Evolutionary conservation across 2,329 filamentous ascomycete species (phyloP).

Genomic region (Aspergillus felis): DNA sequence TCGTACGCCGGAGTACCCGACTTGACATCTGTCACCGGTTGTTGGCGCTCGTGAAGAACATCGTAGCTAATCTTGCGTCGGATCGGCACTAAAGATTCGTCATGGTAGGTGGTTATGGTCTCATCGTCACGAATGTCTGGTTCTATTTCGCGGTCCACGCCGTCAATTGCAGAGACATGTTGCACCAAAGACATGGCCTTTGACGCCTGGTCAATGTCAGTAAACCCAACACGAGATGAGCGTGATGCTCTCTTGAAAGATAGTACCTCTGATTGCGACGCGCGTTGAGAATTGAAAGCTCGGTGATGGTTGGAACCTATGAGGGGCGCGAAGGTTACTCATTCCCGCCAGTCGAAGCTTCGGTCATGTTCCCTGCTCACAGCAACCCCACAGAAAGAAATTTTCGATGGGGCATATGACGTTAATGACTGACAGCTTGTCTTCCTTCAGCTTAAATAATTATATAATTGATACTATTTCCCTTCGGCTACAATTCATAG

Average conservation of each 20-base stretch:
- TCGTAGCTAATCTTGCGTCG: slow-evolving; percentile 46
- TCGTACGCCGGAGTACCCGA: slow-evolving; percentile 46
- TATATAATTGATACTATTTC: not conserved
- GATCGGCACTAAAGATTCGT: slow-evolving; percentile 24
- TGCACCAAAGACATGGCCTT: slow-evolving; percentile 48
- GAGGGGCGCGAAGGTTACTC: not conserved
- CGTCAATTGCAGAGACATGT: slow-evolving; percentile 49
- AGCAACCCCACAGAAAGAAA: not conserved
- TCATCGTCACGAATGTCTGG: slow-evolving; percentile 18
- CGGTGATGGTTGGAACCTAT: not conserved
- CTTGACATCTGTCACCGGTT: slow-evolving; percentile 34
- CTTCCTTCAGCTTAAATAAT: not conserved
- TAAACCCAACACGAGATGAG: not conserved
- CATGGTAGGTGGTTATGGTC: slow-evolving; percentile 3
- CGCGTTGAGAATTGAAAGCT: not conserved
- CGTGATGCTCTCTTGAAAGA: not conserved
- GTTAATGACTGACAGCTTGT: not conserved
- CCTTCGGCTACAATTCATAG: not conserved
- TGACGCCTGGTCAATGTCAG: not conserved
- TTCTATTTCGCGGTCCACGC: slow-evolving; percentile 41
- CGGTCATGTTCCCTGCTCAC: not conserved
- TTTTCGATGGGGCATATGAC: not conserved
- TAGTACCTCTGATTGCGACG: not conserved
- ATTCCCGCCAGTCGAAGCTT: not conserved
- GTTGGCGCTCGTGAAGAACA: slow-evolving; percentile 34